A percentile compares a stretch with the other conserved stretches of the same genome.
Evolutionary conservation across 768 basidiomycete species (phyloP).

Genomic region (Russula griseocarnosa): DNA sequence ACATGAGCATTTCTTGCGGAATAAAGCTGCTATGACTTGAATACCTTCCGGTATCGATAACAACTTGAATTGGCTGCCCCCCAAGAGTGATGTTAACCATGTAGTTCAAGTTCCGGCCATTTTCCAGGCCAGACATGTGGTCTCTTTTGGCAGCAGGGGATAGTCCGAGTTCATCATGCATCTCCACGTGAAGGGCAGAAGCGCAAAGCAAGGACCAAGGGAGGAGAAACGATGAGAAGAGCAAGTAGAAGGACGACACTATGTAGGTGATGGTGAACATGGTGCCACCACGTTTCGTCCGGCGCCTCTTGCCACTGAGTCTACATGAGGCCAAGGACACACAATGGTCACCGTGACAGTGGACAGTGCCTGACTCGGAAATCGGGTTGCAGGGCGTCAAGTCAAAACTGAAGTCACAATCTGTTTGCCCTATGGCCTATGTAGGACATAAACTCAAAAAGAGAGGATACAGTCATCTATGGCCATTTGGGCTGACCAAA

Average conservation of each 20-base stretch:
- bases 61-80: not conserved
- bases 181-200: not conserved
- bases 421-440: not conserved
- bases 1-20: not conserved
- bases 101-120: not conserved
- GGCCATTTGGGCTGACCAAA: no score
- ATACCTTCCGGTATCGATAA: not conserved
- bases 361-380: not conserved
- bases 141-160: not conserved
- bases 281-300: not conserved
- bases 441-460: not conserved
- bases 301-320: not conserved
- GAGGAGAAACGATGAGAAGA: not conserved
- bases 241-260: not conserved
- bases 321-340: not conserved
- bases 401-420: not conserved
- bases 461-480: no score
- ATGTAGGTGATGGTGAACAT: not conserved
- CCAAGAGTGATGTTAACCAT: not conserved
- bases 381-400: not conserved
- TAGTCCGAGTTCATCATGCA: not conserved
- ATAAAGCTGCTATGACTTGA: not conserved
- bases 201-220: not conserved
- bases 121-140: not conserved
- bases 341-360: not conserved